Conservation (phyloP, 768 basidiomycete genomes). For the Xerocomus potaroensis region DNA sequence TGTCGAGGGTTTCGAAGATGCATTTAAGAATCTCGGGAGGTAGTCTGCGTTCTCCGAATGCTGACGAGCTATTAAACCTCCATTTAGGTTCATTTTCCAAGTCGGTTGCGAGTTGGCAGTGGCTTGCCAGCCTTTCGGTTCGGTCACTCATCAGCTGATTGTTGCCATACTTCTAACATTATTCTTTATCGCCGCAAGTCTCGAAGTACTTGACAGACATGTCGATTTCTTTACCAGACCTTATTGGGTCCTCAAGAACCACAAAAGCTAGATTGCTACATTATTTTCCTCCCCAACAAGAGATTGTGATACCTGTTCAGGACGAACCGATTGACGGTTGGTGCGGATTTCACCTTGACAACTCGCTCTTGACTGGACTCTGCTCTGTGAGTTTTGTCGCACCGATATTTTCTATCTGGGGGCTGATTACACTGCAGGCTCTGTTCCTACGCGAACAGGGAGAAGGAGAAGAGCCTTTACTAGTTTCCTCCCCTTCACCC, state of each 20-base stretch:
- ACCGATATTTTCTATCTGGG: not conserved
- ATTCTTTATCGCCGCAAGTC: conserved; percentile 36
- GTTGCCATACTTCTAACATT: conserved; percentile 1
- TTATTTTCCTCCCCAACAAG: conserved; percentile 76
- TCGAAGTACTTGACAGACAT: conserved; percentile 59
- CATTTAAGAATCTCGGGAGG: conserved; percentile 85
- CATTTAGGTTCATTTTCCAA: conserved; percentile 66
- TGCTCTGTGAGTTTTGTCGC: conserved; percentile 59
- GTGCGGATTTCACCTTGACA: conserved; percentile 96
- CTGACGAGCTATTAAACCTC: conserved; percentile 3
- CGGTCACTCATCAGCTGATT: conserved; percentile 6
- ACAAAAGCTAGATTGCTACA: conserved; percentile 94
- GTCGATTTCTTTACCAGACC: conserved; percentile 60
- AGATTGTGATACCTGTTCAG: conserved; percentile 34
- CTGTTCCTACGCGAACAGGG: conserved; percentile 67
- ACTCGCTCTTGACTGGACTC: conserved; percentile 86
- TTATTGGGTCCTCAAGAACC: conserved; percentile 76
- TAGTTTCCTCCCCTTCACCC: conserved; percentile 65
- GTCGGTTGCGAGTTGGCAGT: conserved; percentile 77
- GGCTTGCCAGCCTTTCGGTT: conserved; percentile 92
- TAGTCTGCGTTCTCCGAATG: conserved; percentile 25
- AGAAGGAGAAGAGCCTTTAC: conserved; percentile 34
- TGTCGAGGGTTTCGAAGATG: conserved; percentile 74
- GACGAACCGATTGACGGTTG: conserved; percentile 78
- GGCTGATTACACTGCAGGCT: conserved; percentile 44